These are phyloP conservation scores for Mycosphaerella arachidis DNA, from an alignment of 2,329 filamentous ascomycete species.

Conservation along the genomic window DNA sequence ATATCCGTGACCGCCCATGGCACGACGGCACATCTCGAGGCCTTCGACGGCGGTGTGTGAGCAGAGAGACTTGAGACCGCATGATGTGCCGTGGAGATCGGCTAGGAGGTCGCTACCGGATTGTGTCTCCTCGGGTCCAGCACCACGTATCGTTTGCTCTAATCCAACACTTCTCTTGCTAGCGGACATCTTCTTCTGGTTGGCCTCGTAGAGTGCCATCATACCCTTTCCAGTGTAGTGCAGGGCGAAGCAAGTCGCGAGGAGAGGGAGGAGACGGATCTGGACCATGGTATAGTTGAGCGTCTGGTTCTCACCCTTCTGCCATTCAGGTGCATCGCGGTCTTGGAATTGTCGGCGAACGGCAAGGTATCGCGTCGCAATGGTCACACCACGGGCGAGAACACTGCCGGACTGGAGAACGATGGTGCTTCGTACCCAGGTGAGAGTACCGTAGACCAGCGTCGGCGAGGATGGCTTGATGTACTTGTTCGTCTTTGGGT, in stretches of 20 bases:
- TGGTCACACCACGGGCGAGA: conserved; percentile 70
- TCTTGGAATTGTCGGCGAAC: conserved; percentile 76
- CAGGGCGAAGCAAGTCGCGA: conserved; percentile 71
- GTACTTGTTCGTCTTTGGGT: conserved; percentile 65
- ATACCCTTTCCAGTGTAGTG: conserved; percentile 74
- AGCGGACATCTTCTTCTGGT: conserved; percentile 60
- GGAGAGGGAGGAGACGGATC: conserved; percentile 64
- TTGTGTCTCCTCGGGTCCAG: conserved; percentile 64
- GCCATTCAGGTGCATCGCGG: conserved; percentile 57
- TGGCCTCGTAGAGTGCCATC: conserved; percentile 69
- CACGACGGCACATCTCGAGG: conserved; percentile 68
- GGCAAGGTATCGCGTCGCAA: conserved; percentile 69
- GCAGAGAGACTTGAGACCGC: conserved; percentile 68
- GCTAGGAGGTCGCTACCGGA: conserved; percentile 65
- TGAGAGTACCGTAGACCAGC: conserved; percentile 70
- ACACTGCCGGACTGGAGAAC: conserved; percentile 68
- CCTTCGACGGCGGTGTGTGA: conserved; percentile 70
- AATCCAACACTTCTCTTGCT: conserved; percentile 37
- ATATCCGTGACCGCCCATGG: conserved; percentile 75
- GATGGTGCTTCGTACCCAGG: conserved; percentile 69
- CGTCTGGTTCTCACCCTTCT: conserved; percentile 65
- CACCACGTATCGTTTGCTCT: conserved; percentile 48
- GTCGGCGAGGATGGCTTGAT: conserved; percentile 61
- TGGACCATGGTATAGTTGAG: conserved; percentile 80
- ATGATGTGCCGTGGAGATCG: conserved; percentile 72